Base-by-base conservation (phyloP, 495 filamentous ascomycete species). In the Penicillium antarcticum region DNA sequence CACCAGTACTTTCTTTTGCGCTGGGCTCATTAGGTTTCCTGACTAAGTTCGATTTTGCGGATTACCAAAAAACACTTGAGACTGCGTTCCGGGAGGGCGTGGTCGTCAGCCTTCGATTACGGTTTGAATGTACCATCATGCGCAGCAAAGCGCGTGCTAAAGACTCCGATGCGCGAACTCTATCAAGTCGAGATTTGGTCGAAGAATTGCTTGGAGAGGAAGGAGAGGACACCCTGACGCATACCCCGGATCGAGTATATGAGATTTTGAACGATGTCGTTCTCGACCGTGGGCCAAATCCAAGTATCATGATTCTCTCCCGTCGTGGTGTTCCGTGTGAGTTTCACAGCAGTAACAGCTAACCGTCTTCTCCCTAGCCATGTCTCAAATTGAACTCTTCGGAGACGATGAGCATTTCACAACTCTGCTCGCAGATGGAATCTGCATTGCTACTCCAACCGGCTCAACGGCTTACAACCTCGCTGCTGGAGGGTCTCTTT, bases 401-500 rank as follows among this genome's bases (percentile, higher is more conserved):
- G 95, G 95, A 35, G 95, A 97, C 62, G 88, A 96, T 61, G 90
- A 96, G 59, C 89, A 96, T 71, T 92, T 92, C 71, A 95, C 89
- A 5, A 90, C 87, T 1, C 78, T 95, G 5, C 85, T 88, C 53
- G 89, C 89, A 23, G 90, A 97, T 67, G 91, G 91, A 13, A 76
- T 96, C 39, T 96, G 91, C 70, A 86, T 97, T 38, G 87, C 90
- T 8, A 96, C 89, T 17, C 92, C 91, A 16, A 96, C 90, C 0
- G 94, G 94, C 33, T 94, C 88, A 12, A 98, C 94, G 37, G 94
- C 94, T 13, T 98, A 98, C 74, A 97, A 97, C 60, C 88, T 98
- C 34, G 92, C 92, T 0, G 94, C 95, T 12, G 95, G 95, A 11
- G 94, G 94, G 14, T 94, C 91, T 5, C 81, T 98, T 18, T 96